Base-by-base conservation (phyloP, 768 basidiomycete genomes). In the Xanthoconium purpureum region DNA sequence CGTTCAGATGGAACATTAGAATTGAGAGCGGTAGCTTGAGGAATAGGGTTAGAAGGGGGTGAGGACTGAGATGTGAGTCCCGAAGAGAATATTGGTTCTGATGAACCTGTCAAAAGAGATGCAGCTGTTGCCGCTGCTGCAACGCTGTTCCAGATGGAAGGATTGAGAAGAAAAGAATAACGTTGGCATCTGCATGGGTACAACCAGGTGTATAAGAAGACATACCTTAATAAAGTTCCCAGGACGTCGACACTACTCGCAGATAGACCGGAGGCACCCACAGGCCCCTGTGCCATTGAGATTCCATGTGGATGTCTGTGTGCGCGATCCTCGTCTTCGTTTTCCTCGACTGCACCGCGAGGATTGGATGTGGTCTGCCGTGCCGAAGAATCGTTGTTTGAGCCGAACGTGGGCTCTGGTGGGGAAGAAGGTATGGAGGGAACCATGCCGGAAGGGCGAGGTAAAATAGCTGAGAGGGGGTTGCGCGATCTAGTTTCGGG, bases 121-220 rank as follows among this genome's bases (percentile, higher is more conserved):
- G 89, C 89, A 2, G 91, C 91, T 1, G 91, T 92, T n/a, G 91
- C 91, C 11, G 91, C 89, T n/a, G 91, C 90, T 5, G 91, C 91
- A 33, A 93, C 91, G 63, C 91, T 89, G 59, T 47, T 67, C 18
- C 17, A 38, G n/a, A 33, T 18, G 17, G 11, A 47, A 9, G 52
- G 48, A n/a, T 32, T 39, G 39, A 50, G 40, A 46, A 24, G 44
- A 10, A 42, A 33, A 30, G 37, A 12, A 49, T 32, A 29, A 28
- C 15, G 36, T 54, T 13, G 20, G 47, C 47, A 24, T 40, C 12
- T 15, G 20, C 33, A 13, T 47, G 32, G 17, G n/a, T n/a, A 29
- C 28, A 44, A 20, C 7, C 3, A 46, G 4, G 32, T 15, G 1
- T 4, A 32, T 14, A 37, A 36, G 49, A 42, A 47, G 28, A 57